phyloP scores from a whole-genome alignment of 768 basidiomycete genomes.

The Phylloporus scabripes region DNA sequence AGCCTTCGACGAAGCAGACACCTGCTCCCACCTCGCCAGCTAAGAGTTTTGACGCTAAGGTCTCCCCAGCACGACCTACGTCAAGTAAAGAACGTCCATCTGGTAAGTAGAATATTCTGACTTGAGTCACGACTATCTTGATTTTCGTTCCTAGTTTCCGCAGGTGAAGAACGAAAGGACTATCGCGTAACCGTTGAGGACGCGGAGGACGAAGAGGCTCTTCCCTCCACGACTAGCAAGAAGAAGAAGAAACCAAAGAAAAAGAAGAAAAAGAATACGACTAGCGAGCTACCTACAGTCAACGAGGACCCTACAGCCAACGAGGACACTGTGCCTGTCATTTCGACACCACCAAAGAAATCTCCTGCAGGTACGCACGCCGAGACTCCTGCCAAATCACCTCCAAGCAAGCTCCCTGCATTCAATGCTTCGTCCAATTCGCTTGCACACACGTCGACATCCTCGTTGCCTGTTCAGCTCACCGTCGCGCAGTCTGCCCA shows the following conservation, averaged over 20 bases:
- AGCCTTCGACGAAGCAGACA: constrained; percentile 8
- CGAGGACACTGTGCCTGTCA: constrained; percentile 12
- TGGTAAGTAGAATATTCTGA: constrained; percentile 6
- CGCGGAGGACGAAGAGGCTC: constrained; percentile 59
- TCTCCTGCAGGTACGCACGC: constrained; percentile 14
- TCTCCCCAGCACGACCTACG: constrained; percentile 3
- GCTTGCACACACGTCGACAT: constrained; percentile 32
- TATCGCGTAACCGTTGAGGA: constrained; percentile 57
- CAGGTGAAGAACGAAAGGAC: constrained; percentile 31
- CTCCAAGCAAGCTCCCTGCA: constrained; percentile 1
- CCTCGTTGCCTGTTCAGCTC: constrained; percentile 42
- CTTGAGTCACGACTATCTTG: neutral
- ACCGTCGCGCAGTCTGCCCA: constrained; percentile 62
- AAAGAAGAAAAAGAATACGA: constrained; percentile 59
- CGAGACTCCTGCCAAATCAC: constrained; percentile 23
- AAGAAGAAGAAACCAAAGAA: constrained; percentile 66
- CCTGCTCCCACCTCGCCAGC: constrained; percentile 1
- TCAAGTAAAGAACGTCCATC: constrained; percentile 9
- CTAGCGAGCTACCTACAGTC: constrained; percentile 16
- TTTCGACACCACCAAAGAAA: constrained; percentile 17
- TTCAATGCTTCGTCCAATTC: constrained; percentile 18
- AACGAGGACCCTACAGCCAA: constrained; percentile 24
- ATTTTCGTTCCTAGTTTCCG: constrained; percentile 7
- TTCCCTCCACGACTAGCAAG: constrained; percentile 39
- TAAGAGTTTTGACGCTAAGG: constrained; percentile 12